Evolutionary conservation across 495 filamentous ascomycete genomes (phyloP), one percentile per base, ranked within the genome.

Genomic region (Penicillium salamii): DNA sequence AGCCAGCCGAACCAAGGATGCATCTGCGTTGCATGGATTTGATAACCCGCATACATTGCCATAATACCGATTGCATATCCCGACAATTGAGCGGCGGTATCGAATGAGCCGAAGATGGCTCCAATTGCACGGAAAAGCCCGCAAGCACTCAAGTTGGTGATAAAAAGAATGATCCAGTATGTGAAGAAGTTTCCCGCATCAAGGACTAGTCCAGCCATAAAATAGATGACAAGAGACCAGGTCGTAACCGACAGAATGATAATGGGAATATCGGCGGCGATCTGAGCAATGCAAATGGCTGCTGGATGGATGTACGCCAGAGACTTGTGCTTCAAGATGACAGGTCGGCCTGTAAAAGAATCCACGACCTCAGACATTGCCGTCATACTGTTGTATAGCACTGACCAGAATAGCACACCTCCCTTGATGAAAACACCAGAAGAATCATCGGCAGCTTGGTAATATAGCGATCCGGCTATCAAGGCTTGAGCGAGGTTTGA

Each of bases 1-100:
- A 91, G 57, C 84, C 86, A 90, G 7, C 74, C 71, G 53, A 91
- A 85, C 89, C 89, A 95, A 0, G 80, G 75, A 46, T 83, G 76
- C 79, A 92, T 86, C 31, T 80, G 63, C 0, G 69, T 70, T 6
- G 80, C 81, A 1, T 83, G 79, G 39, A 93, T 86, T 40, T 88
- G 74, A 62, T 70, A 70, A 7, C 67, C 75, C 23, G 56, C 54
- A 28, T 70, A 95, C 42, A 92, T 82, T 46, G 91, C 35, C 60
- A 47, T 51, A 32, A 46, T 52, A 0, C 49, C 53, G 52, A 51
- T 57, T 21, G 24, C 53, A 17, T 67, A 61, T 26, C 78, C 79
- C 7, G 77, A 76, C 1, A 81, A 53, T 49, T 80, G 78, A 9
- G 75, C 76, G 2, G 79, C 74, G 7, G 59, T 74, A 46, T 82